Conservation (phyloP, 371 early-diverging fungal genomes). For the Phascolomyces articulosus region DNA sequence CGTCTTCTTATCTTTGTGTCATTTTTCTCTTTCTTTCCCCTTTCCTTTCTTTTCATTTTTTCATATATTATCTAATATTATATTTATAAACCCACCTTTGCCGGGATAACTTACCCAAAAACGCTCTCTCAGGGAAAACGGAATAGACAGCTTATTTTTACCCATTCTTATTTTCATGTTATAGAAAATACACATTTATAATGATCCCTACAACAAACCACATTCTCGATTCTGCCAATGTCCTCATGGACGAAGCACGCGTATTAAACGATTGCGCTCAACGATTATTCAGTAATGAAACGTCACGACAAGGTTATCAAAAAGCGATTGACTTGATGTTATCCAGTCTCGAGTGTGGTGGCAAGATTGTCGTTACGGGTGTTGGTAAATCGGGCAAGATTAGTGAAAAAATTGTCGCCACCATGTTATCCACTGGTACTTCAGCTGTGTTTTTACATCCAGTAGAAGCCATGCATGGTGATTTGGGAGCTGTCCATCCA, state of each 20-base stretch:
- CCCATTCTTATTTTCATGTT: too few relatives aligned
- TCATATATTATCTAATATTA: too few relatives aligned
- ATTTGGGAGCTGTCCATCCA: constrained; percentile 54
- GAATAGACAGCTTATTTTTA: too few relatives aligned
- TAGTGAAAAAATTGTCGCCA: constrained; percentile 67
- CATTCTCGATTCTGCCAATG: constrained; percentile 16
- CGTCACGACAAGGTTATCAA: constrained; percentile 37
- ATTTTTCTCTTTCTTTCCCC: neutral
- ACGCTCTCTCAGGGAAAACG: too few relatives aligned
- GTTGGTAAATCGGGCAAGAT: constrained; percentile 71
- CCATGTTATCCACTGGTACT: constrained; percentile 63
- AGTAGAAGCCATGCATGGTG: constrained; percentile 69
- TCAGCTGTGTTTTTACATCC: constrained; percentile 63
- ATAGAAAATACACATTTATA: neutral
- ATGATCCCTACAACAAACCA: constrained; percentile 10
- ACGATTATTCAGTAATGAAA: constrained; percentile 25
- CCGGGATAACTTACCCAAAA: too few relatives aligned
- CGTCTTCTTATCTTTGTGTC: neutral
- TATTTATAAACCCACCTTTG: too few relatives aligned
- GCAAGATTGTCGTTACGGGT: constrained; percentile 66
- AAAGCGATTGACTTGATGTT: constrained; percentile 44
- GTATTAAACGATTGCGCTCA: constrained; percentile 38
- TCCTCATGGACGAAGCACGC: constrained; percentile 35
- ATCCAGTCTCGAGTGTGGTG: constrained; percentile 35
- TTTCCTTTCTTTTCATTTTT: neutral